phyloP scores from a whole-genome alignment of 345 rosid genomes.

The Euphorbia tirucalli region DNA sequence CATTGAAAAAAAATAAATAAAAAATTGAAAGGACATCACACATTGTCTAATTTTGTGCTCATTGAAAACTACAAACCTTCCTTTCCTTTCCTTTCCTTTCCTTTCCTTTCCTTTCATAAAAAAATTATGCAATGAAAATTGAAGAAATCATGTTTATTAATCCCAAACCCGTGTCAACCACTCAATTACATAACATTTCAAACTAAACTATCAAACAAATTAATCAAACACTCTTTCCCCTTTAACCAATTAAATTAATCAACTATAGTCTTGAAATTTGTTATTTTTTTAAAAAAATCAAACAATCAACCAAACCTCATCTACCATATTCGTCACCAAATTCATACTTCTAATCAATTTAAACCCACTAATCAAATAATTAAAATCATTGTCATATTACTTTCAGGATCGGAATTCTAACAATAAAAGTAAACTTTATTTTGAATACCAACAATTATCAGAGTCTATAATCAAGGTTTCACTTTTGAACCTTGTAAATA shows the following conservation, averaged over 20 bases:
- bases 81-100: too few species aligned
- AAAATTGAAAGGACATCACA: slow-evolving; percentile 8
- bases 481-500: too few species aligned
- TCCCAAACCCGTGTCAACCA: slow-evolving; percentile 32
- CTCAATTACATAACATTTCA: slow-evolving; percentile 21
- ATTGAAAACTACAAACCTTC: slow-evolving; percentile 12
- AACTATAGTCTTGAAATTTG: neutral
- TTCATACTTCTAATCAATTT: neutral
- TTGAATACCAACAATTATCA: too few species aligned
- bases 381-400: too few species aligned
- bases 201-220: slow-evolving; percentile 7
- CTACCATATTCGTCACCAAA: neutral
- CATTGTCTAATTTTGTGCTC: slow-evolving; percentile 13
- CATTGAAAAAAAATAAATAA: neutral
- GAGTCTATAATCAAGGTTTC: too few species aligned
- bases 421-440: too few species aligned
- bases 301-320: slow-evolving; percentile 11
- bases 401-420: too few species aligned
- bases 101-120: too few species aligned
- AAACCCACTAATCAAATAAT: neutral
- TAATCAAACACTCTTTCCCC: neutral
- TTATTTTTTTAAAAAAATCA: neutral
- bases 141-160: slow-evolving; percentile 12
- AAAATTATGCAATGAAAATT: too few species aligned
- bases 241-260: neutral